Evolutionary conservation across 2,329 filamentous ascomycete species (phyloP), one percentile per base, ranked within the genome.

Genomic region (Ciborinia camelliae): DNA sequence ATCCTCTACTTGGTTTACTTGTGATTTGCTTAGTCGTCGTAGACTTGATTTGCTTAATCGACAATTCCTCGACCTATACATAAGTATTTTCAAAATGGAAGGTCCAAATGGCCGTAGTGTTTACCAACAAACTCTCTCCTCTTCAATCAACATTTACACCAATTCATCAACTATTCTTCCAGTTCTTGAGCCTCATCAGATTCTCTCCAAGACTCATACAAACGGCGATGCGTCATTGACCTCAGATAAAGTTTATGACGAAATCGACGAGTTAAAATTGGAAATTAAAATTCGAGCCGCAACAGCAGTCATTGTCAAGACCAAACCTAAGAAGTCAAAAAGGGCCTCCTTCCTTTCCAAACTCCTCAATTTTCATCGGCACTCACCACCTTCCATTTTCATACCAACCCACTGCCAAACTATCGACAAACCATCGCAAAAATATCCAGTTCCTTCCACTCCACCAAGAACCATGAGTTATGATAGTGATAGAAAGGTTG

Each of bases 1-100:
- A 5, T 26, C 2, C 6, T 57, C 5, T 43, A 18, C 37, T 30
- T 58, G 20, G 55, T 45, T n/a, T 12, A 41, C 15, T 26, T 6
- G 57, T 23, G 28, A 28, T 52, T 10, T 52, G n/a, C n/a, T n/a
- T n/a, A n/a, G n/a, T n/a, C n/a, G n/a, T n/a, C n/a, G n/a, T n/a
- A n/a, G n/a, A n/a, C 43, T 12, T 30, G 20, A 26, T 57, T 18
- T 58, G 43, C 18, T 58, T 57, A 23, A 20, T 58, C 10, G 52
- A n/a, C n/a, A n/a, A n/a, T n/a, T n/a, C n/a, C n/a, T n/a, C 35
- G 32, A 28, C 52, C 7, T 37, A 23, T n/a, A 32, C 18, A 41
- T n/a, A 41, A 41, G 39, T 50, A 32, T 58, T 26, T 37, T 32
- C 43, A 63, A 63, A 26, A 63, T 63, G 62, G 62, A 63, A 63